Base-by-base conservation (phyloP, 768 basidiomycete species). In the Steccherinum ochraceum region DNA sequence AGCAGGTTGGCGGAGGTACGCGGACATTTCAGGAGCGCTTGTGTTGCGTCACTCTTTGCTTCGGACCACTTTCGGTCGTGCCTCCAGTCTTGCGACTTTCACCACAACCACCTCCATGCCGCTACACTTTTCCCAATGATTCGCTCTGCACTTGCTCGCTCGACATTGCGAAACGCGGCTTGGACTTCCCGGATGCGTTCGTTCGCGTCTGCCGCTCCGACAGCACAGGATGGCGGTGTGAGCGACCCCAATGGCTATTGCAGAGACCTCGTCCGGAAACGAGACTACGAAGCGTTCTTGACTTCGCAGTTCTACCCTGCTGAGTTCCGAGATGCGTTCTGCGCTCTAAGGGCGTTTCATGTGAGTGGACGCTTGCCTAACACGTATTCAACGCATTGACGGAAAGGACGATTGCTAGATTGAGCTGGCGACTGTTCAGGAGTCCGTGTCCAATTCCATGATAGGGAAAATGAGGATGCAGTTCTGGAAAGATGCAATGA, bases 401-500 rank as follows among this genome's bases (percentile, higher is more conserved):
- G 13, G 19, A 23, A 13, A 24, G 27, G 11, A 12, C 26, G 5
- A 40, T 23, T 24, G 24, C 42, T 46, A 90, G 86, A 78, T 87
- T 49, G 90, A 93, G 63, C 67, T 92, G 49, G 84, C 89, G 10
- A 85, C 72, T 62, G 68, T 90, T 16, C 86, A 84, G 64, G 91
- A 93, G 54, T 71, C 75, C 35, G 85, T 89, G 12, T 87, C 88
- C 16, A 86, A 84, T 52, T 63, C 78, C 27, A 72, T 77, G 35
- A 80, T 93, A 50, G 90, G 89, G n/a, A 80, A 81, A 63, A 88
- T 91, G 77, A 76, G 88, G 56, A 78, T 90, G 72, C 84, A 91
- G 63, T 93, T 92, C 64, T 93, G 90, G 90, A 78, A 81, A 58
- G 89, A 93, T 61, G 82, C 86, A 12, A 61, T 92, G 23, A 86